phyloP scores from a whole-genome alignment of 345 rosid species.

The Xanthoceras sorbifolium region DNA sequence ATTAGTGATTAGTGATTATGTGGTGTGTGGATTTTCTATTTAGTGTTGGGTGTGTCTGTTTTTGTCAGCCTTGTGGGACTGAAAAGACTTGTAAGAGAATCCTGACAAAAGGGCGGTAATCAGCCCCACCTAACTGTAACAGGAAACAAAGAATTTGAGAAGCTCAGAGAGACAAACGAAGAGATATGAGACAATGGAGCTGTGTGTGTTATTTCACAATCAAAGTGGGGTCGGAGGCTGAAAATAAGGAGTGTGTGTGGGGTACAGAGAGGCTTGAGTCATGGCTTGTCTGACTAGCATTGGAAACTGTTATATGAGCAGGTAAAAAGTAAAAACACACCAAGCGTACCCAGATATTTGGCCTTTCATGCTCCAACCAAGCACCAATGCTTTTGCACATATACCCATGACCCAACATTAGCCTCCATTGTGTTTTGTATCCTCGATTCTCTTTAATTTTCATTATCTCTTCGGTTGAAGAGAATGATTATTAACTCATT shows the following conservation, averaged over 20 bases:
- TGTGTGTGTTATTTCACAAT: conserved; percentile 33
- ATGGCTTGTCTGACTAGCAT: conserved; percentile 22
- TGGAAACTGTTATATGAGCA: conserved; percentile 32
- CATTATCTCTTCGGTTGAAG: background rate
- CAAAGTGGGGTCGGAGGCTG: conserved; percentile 27
- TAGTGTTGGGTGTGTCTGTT: conserved; percentile 6
- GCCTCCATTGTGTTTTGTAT: conserved; percentile 44
- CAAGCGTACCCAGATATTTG: conserved; percentile 32
- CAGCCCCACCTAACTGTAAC: conserved; percentile 72
- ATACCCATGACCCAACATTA: conserved; percentile 23
- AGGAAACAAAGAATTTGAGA: conserved; percentile 20
- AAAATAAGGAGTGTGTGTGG: conserved; percentile 21
- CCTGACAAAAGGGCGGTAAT: conserved; percentile 62
- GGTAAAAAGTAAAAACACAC: conserved; percentile 29
- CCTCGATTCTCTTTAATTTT: background rate
- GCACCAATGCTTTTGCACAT: conserved; percentile 14
- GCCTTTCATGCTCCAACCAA: conserved; percentile 25
- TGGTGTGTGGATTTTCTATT: conserved; percentile 30
- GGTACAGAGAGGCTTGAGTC: conserved; percentile 15
- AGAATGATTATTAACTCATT: conserved; percentile 13
- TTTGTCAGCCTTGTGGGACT: conserved; percentile 34
- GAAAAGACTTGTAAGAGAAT: conserved; percentile 30
- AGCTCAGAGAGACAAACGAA: conserved; percentile 13
- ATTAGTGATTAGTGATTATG: conserved; percentile 17
- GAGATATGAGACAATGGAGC: conserved; percentile 24